Evolutionary conservation across 257 asterid genomes (phyloP), one percentile per base, ranked within the genome.

Genomic region (Anisodus acutangulus): DNA sequence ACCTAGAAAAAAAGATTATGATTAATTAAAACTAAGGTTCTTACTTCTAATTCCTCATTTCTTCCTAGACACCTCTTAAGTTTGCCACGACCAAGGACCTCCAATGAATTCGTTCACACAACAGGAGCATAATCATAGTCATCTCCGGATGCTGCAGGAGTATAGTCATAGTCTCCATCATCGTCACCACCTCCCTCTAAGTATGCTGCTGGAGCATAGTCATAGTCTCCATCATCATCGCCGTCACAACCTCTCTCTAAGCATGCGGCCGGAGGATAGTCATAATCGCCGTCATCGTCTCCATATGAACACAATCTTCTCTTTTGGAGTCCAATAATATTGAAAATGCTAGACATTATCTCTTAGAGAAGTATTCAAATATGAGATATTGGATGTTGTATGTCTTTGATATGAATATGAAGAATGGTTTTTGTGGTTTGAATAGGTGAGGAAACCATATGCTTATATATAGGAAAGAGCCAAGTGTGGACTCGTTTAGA

Each of bases 261-360:
- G 60, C 76, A 81, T 9, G 84, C 76, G 31, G 84, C 62, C 1
- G 84, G 84, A 62, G 84, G 59, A 81, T 81, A 81, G 2, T 80
- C 72, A 9, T 59, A 80, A 9, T 55, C 83, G 12, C 83, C 54
- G 15, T 55, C 49, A 4, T 9, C 83, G 41, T 59, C 43, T 39
- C 10, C 67, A 3, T 45, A 35, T 81, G 47, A 2, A 17, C 9
- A 59, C 26, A 6, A 55, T 3, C 13, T 26, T 57, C 63, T 31
- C 49, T 41, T n/a, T 63, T 68, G 62, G 8, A 58, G 59, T 35
- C 15, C 58, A 62, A 45, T 22, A 58, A 15, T 60, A 43, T 39
- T 43, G 13, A 35, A 59, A 37, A 57, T 43, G 16, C 51, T 0
- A 12, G 59, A 43, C 85, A 41, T 54, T 58, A 49, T 82, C 60